Evolutionary conservation across 1,284 basidiomycete genomes (phyloP), one percentile per base, ranked within the genome.

Genomic region (Marasmius oreades): DNA sequence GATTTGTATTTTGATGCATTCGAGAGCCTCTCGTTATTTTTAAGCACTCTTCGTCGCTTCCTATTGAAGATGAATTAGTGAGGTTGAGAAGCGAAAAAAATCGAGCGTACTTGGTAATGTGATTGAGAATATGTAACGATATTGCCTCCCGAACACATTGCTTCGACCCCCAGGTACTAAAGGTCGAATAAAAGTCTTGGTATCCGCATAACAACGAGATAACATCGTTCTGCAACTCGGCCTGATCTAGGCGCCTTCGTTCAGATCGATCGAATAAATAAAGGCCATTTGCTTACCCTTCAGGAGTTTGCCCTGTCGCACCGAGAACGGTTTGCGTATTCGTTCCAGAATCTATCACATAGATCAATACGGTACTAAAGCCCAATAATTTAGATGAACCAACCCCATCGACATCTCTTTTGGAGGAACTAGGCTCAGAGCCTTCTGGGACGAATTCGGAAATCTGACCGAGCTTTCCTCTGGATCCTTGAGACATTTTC

Each of bases 1-100:
- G 77, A 71, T 57, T 77, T 74, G 14, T 77, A 67, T 72, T 90
- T 83, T 1, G 78, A 70, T 4, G 84, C 82, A 61, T 86, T 82
- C 0, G 89, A 81, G 12, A 98, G 79, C 47, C 87, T 86, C 63
- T 98, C 94, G 67, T 98, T 98, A 71, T 96, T 97, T 69, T 95
- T 95, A 16, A 98, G 78, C n/a, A 99, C 82, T 7, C 85, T 81
- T 12, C 90, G 84, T n/a, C 96, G 89, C 61, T 95, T 98, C 78
- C 95, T 97, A 62, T 42, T 42, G 6, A 37, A 34, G 22, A 37
- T n/a, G 16, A 20, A 31, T 34, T 47, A n/a, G 31, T 43, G 51
- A 53, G 36, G 62, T 52, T 55, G 65, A 26, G 10, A 18, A 24
- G 23, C 48, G 50, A 48, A 50, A 18, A 16, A 20, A 23, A 12